phyloP scores from a whole-genome alignment of 1,284 basidiomycete species.

The Puccinia triticina region DNA sequence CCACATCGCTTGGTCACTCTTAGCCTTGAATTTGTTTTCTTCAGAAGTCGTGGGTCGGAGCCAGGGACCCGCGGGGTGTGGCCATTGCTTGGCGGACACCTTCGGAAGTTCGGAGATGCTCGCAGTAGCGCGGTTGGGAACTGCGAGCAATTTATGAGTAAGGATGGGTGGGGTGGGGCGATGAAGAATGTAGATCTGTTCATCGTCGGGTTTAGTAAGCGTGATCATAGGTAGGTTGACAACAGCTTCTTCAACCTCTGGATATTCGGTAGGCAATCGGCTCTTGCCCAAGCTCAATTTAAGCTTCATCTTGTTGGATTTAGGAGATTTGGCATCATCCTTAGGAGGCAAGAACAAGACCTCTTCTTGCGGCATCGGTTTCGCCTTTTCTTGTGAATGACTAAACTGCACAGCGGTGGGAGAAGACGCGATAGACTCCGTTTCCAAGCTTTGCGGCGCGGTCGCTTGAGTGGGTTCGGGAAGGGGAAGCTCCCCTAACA shows the following conservation, averaged over 20 bases:
- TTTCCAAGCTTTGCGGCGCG: not conserved
- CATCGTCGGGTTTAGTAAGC: constrained; percentile 31
- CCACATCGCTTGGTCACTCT: not conserved
- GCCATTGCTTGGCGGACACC: constrained; percentile 9
- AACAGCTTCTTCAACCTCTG: not conserved
- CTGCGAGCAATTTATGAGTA: constrained; percentile 8
- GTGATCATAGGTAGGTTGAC: constrained; percentile 31
- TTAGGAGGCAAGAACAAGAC: constrained; percentile 25
- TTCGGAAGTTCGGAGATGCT: not conserved
- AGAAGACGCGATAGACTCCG: not conserved
- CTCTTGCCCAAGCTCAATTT: constrained; percentile 11
- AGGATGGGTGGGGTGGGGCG: constrained; percentile 18
- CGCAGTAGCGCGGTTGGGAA: not conserved
- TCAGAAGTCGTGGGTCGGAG: constrained; percentile 19
- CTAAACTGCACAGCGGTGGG: not conserved
- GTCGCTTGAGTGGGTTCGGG: not conserved
- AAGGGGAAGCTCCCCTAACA: not conserved
- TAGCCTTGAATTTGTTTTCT: constrained; percentile 2
- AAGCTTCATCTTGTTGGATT: not conserved
- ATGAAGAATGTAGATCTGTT: constrained; percentile 29
- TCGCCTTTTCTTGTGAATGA: not conserved
- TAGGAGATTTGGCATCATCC: not conserved
- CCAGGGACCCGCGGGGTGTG: constrained; percentile 45
- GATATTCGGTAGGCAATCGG: not conserved
- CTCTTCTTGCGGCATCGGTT: not conserved